Evolutionary conservation across 305 asterid species (phyloP).

Genomic region (Fraxinus greggii): DNA sequence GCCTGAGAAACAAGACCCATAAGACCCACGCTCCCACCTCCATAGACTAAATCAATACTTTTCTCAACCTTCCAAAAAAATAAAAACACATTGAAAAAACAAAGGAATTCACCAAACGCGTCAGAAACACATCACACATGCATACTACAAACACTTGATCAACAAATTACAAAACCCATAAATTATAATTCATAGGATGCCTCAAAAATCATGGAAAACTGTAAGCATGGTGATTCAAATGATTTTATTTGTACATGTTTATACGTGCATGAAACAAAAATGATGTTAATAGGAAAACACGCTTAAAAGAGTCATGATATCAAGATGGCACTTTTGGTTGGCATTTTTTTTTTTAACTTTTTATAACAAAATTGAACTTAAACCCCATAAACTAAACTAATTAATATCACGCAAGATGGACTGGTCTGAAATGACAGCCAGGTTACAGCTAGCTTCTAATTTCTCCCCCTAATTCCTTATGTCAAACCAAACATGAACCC

Average conservation of each 20-base stretch:
- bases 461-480: constrained; percentile 40
- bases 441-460: constrained; percentile 57
- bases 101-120: constrained; percentile 21
- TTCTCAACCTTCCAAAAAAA: constrained; percentile 66
- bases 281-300: constrained; percentile 29
- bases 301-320: constrained; percentile 58
- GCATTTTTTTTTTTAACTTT: constrained; percentile 19
- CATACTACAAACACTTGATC: constrained; percentile 22
- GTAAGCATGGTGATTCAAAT: neutral
- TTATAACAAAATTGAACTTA: constrained; percentile 2
- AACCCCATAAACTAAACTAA: constrained; percentile 19
- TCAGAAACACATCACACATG: constrained; percentile 19
- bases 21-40: constrained; percentile 99
- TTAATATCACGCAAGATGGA: constrained; percentile 71
- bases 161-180: neutral
- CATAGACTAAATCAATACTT: constrained; percentile 92
- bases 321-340: constrained; percentile 82
- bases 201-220: neutral
- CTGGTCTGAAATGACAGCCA: constrained; percentile 63
- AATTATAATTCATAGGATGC: neutral
- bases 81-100: constrained; percentile 1
- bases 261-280: constrained; percentile 39
- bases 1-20: constrained; percentile 99
- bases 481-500: constrained; percentile 63
- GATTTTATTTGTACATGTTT: constrained; percentile 12